Evolutionary conservation across 2,329 filamentous ascomycete genomes (phyloP), one percentile per base, ranked within the genome.

Genomic region (Alternaria metachromatica): DNA sequence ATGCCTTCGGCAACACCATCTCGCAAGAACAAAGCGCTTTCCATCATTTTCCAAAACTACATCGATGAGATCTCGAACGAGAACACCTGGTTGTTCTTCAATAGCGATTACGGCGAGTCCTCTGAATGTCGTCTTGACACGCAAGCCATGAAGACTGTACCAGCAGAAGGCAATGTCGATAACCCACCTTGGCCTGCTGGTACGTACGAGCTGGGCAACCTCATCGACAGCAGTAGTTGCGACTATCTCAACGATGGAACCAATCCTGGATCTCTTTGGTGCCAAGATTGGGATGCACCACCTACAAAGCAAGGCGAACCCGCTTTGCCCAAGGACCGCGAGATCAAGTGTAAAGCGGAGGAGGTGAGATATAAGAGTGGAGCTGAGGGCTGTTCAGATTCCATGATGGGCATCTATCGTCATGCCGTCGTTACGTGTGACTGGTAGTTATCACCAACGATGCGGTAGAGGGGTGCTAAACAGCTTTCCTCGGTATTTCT

Each of bases 1-100:
- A 0, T 0, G 0, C 43, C 20, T 45, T 1, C 43, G 43, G 0
- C 43, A 0, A 21, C 0, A 20, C 18, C 20, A 4, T 45, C 43
- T 8, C 43, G 20, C 18, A 45, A 45, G 12, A 21, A 45, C 5
- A 45, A 45, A 45, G 18, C 43, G 1, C 43, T 45, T 45, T 45
- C 43, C 0, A 45, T 45, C 18, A 20, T 45, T 1, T 44, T 3
- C 18, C 18, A 20, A 18, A 44, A 6, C 1, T 43, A 18, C 2
- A 1, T 41, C 3, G 37, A 18, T 18, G 26, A 10, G 26, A 10
- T 28, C 10, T 28, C 10, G 26, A 28, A 10, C 26, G 26, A 28
- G 10, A 37, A 45, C 18, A 1, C 43, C 43, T 45, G 20, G 18
- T 45, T 45, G 43, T 45, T 45, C 20, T 45, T 20, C 43, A 2